A percentile compares a stretch with the other conserved stretches of the same genome.
phyloP scores from a whole-genome alignment of 495 filamentous ascomycete genomes.

The Neurospora sublineolata region DNA sequence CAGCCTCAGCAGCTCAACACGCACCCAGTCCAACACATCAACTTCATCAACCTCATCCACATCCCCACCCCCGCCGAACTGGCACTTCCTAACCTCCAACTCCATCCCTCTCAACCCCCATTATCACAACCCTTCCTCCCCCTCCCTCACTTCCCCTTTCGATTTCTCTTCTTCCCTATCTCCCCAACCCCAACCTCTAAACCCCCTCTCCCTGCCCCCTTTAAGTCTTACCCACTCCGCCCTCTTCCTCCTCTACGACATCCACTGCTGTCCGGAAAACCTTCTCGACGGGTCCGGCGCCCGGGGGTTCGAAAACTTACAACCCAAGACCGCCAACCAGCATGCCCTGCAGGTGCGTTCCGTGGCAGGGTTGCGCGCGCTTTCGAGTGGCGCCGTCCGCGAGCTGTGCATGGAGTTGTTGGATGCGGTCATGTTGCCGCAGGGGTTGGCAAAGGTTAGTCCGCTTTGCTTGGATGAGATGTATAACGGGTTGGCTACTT shows the following conservation, averaged over 20 bases:
- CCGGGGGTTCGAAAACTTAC: neutral
- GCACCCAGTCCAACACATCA: neutral
- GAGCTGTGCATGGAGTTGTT: slow-evolving; percentile 12
- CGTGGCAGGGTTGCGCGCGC: slow-evolving; percentile 8
- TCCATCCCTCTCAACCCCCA: neutral
- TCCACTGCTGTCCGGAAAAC: slow-evolving; percentile 18
- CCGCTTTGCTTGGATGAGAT: slow-evolving; percentile 16
- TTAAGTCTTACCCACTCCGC: slow-evolving; percentile 10
- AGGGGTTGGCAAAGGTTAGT: slow-evolving; percentile 1
- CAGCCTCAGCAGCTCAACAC: neutral
- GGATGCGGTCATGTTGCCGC: slow-evolving; percentile 10
- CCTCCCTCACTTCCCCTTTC: neutral
- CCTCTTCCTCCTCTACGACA: slow-evolving; percentile 11
- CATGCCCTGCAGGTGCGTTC: slow-evolving; percentile 5
- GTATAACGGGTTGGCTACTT: slow-evolving; percentile 12
- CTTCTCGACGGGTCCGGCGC: slow-evolving; percentile 9
- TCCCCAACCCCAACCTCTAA: neutral
- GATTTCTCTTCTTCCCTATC: neutral
- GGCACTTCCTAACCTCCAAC: neutral
- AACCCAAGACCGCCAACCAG: slow-evolving; percentile 1
- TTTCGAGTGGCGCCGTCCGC: neutral
- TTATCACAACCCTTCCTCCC: neutral
- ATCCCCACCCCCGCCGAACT: neutral
- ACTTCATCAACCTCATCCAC: neutral
- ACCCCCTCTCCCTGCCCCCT: slow-evolving; percentile 6